Conservation (phyloP, 768 basidiomycete genomes). For the Suillus fuscotomentosus region DNA sequence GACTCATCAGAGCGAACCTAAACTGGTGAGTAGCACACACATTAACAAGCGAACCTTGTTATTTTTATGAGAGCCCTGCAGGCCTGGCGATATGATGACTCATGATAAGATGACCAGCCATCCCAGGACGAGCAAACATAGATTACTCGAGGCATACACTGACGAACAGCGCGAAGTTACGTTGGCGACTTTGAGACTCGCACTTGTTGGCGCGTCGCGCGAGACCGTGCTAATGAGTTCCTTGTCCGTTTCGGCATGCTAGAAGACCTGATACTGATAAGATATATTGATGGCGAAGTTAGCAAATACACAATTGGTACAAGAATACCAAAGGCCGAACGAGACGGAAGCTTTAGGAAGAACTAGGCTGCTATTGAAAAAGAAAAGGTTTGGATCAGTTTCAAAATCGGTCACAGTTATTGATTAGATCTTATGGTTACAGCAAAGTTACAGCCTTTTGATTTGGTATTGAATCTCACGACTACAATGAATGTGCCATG, state of each 20-base stretch:
- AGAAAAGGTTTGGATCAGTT: constrained; percentile 40
- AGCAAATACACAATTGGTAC: constrained; percentile 42
- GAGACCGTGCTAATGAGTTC: constrained; percentile 59
- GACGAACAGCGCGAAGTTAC: constrained; percentile 55
- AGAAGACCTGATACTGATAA: constrained; percentile 33
- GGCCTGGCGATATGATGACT: background rate
- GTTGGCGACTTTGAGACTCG: constrained; percentile 53
- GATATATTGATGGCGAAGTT: constrained; percentile 59
- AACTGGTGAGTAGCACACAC: constrained; percentile 19
- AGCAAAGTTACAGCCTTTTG: no score
- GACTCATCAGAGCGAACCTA: background rate
- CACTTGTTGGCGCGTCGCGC: constrained; percentile 54
- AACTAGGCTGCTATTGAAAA: constrained; percentile 44
- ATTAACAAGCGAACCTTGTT: constrained; percentile 2
- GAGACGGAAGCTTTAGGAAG: constrained; percentile 55
- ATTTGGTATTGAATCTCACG: constrained; percentile 23
- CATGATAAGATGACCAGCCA: constrained; percentile 39
- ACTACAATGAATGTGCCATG: constrained; percentile 39
- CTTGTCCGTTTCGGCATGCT: constrained; percentile 57
- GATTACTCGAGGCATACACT: constrained; percentile 61
- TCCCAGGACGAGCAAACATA: constrained; percentile 63
- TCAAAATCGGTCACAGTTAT: background rate
- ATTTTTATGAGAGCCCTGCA: background rate
- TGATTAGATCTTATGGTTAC: background rate
- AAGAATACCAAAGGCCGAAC: constrained; percentile 66